Conservation (phyloP, 73 alveolate species). For the Paramecium pentaurelia region DNA sequence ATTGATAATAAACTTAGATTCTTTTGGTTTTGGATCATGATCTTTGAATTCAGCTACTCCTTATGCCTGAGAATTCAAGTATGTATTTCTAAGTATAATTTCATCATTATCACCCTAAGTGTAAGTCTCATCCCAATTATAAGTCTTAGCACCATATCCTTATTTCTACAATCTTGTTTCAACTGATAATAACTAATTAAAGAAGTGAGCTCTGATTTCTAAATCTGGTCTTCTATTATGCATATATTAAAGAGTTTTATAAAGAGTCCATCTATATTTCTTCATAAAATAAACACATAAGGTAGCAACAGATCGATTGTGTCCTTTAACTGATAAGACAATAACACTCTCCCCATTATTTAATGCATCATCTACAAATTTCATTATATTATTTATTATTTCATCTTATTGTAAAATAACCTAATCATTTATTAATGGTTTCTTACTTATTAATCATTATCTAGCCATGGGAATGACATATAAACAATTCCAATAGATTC, state of each 20-base stretch:
- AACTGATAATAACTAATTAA: conserved; percentile 69
- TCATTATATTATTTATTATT: conserved; percentile 53
- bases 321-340: conserved; percentile 77
- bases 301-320: conserved; percentile 60
- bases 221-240: conserved; percentile 78
- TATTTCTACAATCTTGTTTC: conserved; percentile 60
- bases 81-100: not conserved
- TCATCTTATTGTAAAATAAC: conserved; percentile 43
- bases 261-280: conserved; percentile 74
- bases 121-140: conserved; percentile 72
- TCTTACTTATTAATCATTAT: conserved; percentile 72
- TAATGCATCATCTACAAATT: conserved; percentile 75
- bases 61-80: not conserved
- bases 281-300: conserved; percentile 67
- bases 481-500: conserved; percentile 91
- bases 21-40: conserved; percentile 36
- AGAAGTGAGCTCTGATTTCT: conserved; percentile 76
- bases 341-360: conserved; percentile 71
- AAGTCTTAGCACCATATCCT: conserved; percentile 73
- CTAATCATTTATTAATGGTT: not conserved
- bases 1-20: not conserved
- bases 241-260: conserved; percentile 73
- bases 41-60: conserved; percentile 51
- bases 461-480: conserved; percentile 86
- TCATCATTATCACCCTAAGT: conserved; percentile 34